These are phyloP conservation scores for Salvia miltiorrhiza DNA, from an alignment of 257 asterid genomes.

Conservation along the genomic window DNA sequence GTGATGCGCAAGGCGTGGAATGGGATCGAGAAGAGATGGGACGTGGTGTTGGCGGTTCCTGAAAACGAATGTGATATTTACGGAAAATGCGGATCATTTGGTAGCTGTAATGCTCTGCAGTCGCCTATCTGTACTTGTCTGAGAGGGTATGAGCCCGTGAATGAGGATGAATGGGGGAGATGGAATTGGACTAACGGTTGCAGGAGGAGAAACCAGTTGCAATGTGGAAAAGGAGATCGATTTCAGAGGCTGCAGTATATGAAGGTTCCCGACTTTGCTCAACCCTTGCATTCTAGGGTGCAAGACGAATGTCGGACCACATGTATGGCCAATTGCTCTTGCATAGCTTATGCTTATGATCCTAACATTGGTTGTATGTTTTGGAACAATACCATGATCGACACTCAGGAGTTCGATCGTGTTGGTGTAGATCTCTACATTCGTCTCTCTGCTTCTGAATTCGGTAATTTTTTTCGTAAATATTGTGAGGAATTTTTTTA, in stretches of 20 bases:
- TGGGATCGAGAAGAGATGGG: constrained; percentile 12
- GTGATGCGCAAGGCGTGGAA: background rate
- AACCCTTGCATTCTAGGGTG: background rate
- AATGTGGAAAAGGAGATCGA: constrained; percentile 29
- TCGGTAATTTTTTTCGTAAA: constrained; percentile 29
- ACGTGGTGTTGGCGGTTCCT: background rate
- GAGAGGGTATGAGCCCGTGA: constrained; percentile 35
- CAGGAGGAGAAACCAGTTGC: constrained; percentile 20
- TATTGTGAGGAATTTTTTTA: too few species aligned
- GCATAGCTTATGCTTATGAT: constrained; percentile 28
- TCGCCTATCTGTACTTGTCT: constrained; percentile 34
- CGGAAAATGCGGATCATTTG: constrained; percentile 37
- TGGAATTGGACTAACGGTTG: constrained; percentile 42
- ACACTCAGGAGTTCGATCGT: constrained; percentile 29
- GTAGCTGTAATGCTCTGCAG: constrained; percentile 27
- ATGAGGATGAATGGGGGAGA: constrained; percentile 25
- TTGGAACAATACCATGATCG: constrained; percentile 43
- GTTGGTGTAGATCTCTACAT: constrained; percentile 44
- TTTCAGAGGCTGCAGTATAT: constrained; percentile 22
- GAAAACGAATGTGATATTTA: constrained; percentile 30
- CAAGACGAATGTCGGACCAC: background rate
- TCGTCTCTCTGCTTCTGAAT: constrained; percentile 45
- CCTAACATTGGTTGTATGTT: constrained; percentile 46
- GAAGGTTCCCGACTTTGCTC: constrained; percentile 8
- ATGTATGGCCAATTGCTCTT: background rate